Evolutionary conservation across 352 stramenopile genomes (phyloP).

Genomic region (Albugo candida): DNA sequence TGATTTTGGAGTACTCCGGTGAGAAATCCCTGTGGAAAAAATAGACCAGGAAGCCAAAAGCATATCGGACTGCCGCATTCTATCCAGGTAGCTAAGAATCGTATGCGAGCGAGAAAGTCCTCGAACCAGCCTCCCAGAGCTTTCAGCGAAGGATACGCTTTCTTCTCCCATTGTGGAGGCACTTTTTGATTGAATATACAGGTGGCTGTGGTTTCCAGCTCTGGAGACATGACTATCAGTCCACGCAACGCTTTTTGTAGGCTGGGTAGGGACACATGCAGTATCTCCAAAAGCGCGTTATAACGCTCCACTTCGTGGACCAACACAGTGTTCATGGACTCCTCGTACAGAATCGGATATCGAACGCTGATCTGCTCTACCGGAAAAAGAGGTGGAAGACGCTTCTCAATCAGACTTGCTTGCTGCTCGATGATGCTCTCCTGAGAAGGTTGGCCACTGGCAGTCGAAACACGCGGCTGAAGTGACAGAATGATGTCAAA

Average conservation of each 20-base stretch:
- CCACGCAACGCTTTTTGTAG: conserved; percentile 54
- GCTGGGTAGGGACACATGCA: conserved; percentile 40
- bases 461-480: conserved; percentile 44
- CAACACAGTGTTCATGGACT: conserved; percentile 93
- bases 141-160: conserved; percentile 83
- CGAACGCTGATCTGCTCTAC: conserved; percentile 53
- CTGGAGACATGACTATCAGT: conserved; percentile 70
- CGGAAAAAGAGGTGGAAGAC: conserved; percentile 43
- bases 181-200: conserved; percentile 81
- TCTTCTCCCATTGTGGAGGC: conserved; percentile 68
- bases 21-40: conserved; percentile 84
- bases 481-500: conserved; percentile 70
- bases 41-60: conserved; percentile 85
- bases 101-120: conserved; percentile 60
- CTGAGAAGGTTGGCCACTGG: conserved; percentile 32
- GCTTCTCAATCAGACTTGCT: conserved; percentile 42
- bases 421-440: conserved; percentile 65
- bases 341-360: conserved; percentile 82
- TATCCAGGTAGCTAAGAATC: conserved; percentile 59
- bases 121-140: conserved; percentile 75
- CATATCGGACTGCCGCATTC: conserved; percentile 48
- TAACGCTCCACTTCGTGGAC: conserved; percentile 74
- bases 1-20: conserved; percentile 87
- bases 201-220: conserved; percentile 75
- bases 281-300: conserved; percentile 54